phyloP scores from a whole-genome alignment of 139 green algal genomes.

The Eudorina sp. region DNA sequence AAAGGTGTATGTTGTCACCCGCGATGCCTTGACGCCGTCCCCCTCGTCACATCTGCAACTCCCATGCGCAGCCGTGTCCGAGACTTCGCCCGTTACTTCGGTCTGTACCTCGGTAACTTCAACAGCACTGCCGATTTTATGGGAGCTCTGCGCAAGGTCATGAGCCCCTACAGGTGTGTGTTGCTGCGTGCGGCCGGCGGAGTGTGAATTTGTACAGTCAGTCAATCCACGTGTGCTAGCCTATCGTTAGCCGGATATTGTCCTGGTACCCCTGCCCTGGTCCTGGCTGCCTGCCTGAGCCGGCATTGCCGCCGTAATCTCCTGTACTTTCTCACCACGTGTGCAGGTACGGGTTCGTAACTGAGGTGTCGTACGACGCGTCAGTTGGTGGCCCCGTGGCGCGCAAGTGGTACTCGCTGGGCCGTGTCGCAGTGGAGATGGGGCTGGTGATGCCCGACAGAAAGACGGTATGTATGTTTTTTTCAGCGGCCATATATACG shows the following conservation, averaged over 20 bases:
- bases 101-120: slow-evolving; percentile 34
- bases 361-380: slow-evolving; percentile 45
- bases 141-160: slow-evolving; percentile 1
- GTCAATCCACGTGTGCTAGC: too few species aligned
- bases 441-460: slow-evolving; percentile 49
- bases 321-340: neutral
- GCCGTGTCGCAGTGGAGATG: slow-evolving; percentile 50
- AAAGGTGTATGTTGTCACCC: too few species aligned
- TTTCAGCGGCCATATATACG: too few species aligned
- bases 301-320: neutral
- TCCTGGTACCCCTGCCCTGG: too few species aligned
- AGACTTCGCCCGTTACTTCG: slow-evolving; percentile 31
- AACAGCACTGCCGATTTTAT: slow-evolving; percentile 2
- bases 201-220: too few species aligned
- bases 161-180: slow-evolving; percentile 40
- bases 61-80: neutral
- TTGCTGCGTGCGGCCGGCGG: neutral
- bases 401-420: slow-evolving; percentile 52
- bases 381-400: neutral
- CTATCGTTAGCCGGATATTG: too few species aligned
- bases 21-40: too few species aligned
- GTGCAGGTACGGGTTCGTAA: slow-evolving; percentile 60
- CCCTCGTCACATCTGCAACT: neutral
- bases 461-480: slow-evolving; percentile 31
- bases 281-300: too few species aligned